Evolutionary conservation across 495 filamentous ascomycete species (phyloP), one percentile per base, ranked within the genome.

Genomic region (Neurospora discreta): DNA sequence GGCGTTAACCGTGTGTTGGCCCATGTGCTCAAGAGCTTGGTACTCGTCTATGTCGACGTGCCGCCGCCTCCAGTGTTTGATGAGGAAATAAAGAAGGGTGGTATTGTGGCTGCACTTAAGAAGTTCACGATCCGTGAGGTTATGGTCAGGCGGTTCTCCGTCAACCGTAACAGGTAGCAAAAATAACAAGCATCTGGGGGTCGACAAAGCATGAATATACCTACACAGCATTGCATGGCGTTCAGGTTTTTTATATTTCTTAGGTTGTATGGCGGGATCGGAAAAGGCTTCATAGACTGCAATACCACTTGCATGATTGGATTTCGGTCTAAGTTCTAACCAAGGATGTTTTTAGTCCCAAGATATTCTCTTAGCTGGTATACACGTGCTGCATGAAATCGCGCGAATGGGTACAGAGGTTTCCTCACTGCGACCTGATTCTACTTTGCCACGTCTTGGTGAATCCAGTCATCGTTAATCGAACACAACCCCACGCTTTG

Each of bases 31-130:
- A 99, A 99, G 85, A 95, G 87, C 16, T 77, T 98, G 74, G 89
- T 98, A 41, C 76, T 98, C 15, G 89, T 89, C 71, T 99, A 95
- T 79, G 95, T 98, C 3, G 95, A 99, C 73, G 84, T 98, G 15
- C 96, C 96, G 9, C 87, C 91, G 11, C 93, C 94, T 5, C 69
- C 79, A 18, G 77, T 80, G 39, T 80, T 80, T 68, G 82, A 86
- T 6, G 75, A 81, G 5, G 77, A 69, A 16, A 75, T 80, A 70
- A 70, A 76, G 38, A 78, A 85, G 16, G 78, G 85, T 15, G 88
- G 90, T 70, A 85, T 96, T 44, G 85, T 87, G 3, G 84, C 79
- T 16, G 77, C 93, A 39, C 78, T 98, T 43, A 85, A 85, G 77
- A 83, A 85, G 67, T 99, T 97, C 76, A 90, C 85, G 70, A 88